Evolutionary conservation across 441 rosid species (phyloP), one percentile per base, ranked within the genome.

Genomic region (Aleurites moluccanus): DNA sequence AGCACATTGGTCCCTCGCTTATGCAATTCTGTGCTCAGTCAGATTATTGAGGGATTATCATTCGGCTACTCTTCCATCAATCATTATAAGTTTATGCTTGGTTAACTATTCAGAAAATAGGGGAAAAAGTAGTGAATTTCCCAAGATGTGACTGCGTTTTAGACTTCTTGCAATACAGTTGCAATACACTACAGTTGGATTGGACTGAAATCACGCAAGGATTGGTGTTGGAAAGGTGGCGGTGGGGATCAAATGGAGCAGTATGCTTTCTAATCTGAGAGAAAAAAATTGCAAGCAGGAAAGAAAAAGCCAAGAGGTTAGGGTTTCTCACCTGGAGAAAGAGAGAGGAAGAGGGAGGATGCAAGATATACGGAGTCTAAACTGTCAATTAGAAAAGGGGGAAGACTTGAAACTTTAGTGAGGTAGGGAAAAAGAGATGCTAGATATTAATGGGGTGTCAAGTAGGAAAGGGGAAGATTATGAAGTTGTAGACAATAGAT

Each of bases 121-220:
- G 4, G 18, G 50, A 65, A n/a, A 64, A 21, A 52, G 21, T 3
- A 15, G 30, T 42, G 2, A 6, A 65, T 21, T n/a, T 8, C 27
- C 30, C 23, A 62, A 47, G 64, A n/a, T 44, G 16, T 33, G 21
- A 55, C n/a, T n/a, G n/a, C 30, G 64, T 45, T 62, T 70, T 70
- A 42, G 10, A 28, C 57, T 5, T 64, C n/a, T n/a, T n/a, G n/a
- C n/a, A n/a, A n/a, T n/a, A n/a, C n/a, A n/a, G 25, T 42, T 25
- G 20, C 10, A 74, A 38, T 55, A 25, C 23, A 28, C 27, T 42
- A 25, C 45, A 70, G 23, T 49, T 23, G 38, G 27, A 25, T 44
- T 44, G 53, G 35, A 16, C 25, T 35, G 45, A 28, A 33, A 44
- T 15, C 69, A 14, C 25, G 52, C 52, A 50, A 16, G 15, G 40